phyloP scores from a whole-genome alignment of 106 monocot species.

The Alisma plantagoaquatica region DNA sequence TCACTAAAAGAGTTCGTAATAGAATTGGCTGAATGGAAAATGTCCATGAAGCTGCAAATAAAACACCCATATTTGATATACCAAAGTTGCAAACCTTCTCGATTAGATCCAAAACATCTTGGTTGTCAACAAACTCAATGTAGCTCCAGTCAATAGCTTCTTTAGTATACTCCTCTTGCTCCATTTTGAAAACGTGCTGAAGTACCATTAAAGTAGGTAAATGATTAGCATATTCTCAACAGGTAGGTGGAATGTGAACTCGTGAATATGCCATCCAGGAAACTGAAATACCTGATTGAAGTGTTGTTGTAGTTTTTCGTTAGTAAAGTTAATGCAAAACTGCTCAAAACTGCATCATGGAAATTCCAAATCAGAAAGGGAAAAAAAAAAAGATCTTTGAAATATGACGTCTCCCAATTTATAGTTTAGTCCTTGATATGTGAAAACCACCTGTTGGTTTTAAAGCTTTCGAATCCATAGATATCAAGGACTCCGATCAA shows the following conservation, averaged over 20 bases:
- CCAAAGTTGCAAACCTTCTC: slow-evolving; percentile 60
- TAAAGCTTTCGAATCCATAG: slow-evolving; percentile 99
- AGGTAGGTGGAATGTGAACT: too few species aligned
- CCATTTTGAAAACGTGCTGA: slow-evolving; percentile 88
- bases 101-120: slow-evolving; percentile 97
- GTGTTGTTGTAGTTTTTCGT: slow-evolving; percentile 92
- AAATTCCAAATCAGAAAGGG: not conserved
- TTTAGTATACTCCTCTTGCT: slow-evolving; percentile 91
- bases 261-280: too few species aligned
- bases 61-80: too few species aligned
- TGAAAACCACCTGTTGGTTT: slow-evolving; percentile 58
- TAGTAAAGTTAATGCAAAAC: slow-evolving; percentile 91
- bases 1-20: too few species aligned
- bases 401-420: not conserved
- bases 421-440: too few species aligned
- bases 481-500: slow-evolving; percentile 98
- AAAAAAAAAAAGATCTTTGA: not conserved
- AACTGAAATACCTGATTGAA: slow-evolving; percentile 61
- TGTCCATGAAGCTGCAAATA: too few species aligned
- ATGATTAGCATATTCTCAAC: too few species aligned
- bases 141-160: slow-evolving; percentile 98
- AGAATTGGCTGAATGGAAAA: too few species aligned
- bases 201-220: too few species aligned
- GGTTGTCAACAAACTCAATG: slow-evolving; percentile 98
- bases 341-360: slow-evolving; percentile 82